These are phyloP conservation scores for Leccinum truebloodii DNA, from an alignment of 768 basidiomycete genomes.

Conservation along the genomic window DNA sequence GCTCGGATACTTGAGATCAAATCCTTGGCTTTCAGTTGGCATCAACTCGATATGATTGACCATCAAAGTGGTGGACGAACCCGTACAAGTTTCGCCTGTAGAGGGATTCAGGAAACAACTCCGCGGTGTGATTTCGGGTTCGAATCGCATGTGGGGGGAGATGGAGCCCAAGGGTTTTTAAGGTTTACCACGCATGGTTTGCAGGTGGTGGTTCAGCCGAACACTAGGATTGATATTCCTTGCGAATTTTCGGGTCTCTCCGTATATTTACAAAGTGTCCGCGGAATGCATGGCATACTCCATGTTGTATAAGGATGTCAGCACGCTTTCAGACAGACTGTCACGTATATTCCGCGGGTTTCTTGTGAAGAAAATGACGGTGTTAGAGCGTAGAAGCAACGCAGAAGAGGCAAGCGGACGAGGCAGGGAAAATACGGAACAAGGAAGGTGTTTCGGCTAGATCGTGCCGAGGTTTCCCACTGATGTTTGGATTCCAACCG, in stretches of 20 bases:
- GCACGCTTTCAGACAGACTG: neutral
- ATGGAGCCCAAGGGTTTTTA: neutral
- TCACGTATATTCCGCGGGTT: neutral
- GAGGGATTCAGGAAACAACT: neutral
- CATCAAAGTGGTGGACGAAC: neutral
- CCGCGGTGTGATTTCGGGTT: neutral
- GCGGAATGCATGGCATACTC: neutral
- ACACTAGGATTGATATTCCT: neutral
- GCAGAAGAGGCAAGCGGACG: neutral
- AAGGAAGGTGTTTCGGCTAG: constrained; percentile 12
- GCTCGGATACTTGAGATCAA: neutral
- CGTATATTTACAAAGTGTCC: neutral
- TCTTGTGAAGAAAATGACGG: constrained; percentile 7
- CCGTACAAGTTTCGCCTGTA: neutral
- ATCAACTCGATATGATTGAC: neutral
- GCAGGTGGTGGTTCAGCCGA: neutral
- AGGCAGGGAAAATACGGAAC: constrained; percentile 25
- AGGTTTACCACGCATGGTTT: constrained; percentile 7
- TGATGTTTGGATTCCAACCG: constrained; percentile 24
- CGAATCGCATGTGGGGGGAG: constrained; percentile 2
- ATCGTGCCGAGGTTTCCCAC: constrained; percentile 27
- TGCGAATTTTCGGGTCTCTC: neutral
- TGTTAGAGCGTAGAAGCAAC: constrained; percentile 16
- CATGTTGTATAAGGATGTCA: neutral
- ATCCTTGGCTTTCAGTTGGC: neutral